Evolutionary conservation across 768 basidiomycete genomes (phyloP), one percentile per base, ranked within the genome.

Genomic region (Phylloporus sp.): DNA sequence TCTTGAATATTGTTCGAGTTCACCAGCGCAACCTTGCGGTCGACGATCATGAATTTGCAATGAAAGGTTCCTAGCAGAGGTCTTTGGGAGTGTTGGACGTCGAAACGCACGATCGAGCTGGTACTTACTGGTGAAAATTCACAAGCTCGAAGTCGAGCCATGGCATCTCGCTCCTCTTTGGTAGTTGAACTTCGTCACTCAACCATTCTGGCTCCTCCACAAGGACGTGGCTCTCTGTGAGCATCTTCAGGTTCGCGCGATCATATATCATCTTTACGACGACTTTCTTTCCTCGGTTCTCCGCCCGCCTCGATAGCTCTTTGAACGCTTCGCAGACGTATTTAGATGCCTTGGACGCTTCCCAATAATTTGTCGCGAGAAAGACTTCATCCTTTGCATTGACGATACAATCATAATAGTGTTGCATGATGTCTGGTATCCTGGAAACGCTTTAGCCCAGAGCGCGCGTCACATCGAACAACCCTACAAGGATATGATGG

Each of bases 221-320:
- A 10, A 69, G 51, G 15, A 77, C 66, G 51, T 80, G 84, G 62
- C 73, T 73, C 40, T 69, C 61, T 7, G 55, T 36, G 22, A 71
- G 55, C 70, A 86, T 84, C 63, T 78, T 76, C 54, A 78, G 68
- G 43, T 76, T 79, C 2, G 84, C 86, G 53, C 86, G 76, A 59
- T 87, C 86, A 64, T 86, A 88, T 57, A 86, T 78, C 62, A 87
- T 62, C 66, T 86, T 86, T 58, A 85, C 77, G 46, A 86, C 73
- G 15, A 82, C 74, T 53, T 74, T 78, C 48, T 72, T 69, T 4
- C 70, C 72, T 18, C 76, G 70, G 43, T 69, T 70, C 35, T 74
- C 70, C 5, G 77, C 73, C 9, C 77, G 69, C 34, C 66, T 72
- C 12, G 79, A 81, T 8, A 86, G 72, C 50, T 84, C 73, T 41